Conservation (phyloP, 768 basidiomycete species). For the Rhodotorula diobovata region DNA sequence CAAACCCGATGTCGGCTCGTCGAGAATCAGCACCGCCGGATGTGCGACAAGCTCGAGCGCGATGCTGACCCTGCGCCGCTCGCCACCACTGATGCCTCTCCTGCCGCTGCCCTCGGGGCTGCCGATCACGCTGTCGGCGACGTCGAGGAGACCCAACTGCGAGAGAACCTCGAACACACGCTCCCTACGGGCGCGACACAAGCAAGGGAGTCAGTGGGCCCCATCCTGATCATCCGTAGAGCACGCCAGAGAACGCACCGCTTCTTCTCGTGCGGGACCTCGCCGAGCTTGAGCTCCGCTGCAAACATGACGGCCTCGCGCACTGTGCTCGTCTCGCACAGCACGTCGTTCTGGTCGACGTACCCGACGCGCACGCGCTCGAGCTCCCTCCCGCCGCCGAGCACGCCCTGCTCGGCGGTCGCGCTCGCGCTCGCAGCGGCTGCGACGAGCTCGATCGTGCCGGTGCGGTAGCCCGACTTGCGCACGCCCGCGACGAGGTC, state of each 20-base stretch:
- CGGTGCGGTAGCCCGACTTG: constrained; percentile 67
- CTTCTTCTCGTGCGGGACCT: constrained; percentile 46
- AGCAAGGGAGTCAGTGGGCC: neutral
- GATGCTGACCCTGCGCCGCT: constrained; percentile 83
- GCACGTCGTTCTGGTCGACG: constrained; percentile 57
- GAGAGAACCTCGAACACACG: constrained; percentile 62
- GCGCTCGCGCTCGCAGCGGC: neutral
- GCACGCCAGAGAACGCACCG: neutral
- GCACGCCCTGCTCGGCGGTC: neutral
- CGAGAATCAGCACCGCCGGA: constrained; percentile 78
- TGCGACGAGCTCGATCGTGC: constrained; percentile 55
- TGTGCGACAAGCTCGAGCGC: constrained; percentile 79
- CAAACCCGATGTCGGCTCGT: constrained; percentile 62
- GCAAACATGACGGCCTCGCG: constrained; percentile 78
- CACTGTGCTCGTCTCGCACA: constrained; percentile 51
- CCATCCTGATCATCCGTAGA: neutral
- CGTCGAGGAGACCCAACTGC: constrained; percentile 68
- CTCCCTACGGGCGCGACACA: constrained; percentile 17
- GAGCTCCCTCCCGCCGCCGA: neutral
- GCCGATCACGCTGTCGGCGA: constrained; percentile 69
- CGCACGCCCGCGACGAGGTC: constrained; percentile 80
- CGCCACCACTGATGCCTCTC: constrained; percentile 84
- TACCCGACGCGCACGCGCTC: constrained; percentile 64
- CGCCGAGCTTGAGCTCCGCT: constrained; percentile 72
- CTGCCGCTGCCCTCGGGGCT: constrained; percentile 56